Percentiles rank a stretch among this genome's conserved stretches.
phyloP scores from a whole-genome alignment of 768 basidiomycete species.

The Xerocomellus intermedius region DNA sequence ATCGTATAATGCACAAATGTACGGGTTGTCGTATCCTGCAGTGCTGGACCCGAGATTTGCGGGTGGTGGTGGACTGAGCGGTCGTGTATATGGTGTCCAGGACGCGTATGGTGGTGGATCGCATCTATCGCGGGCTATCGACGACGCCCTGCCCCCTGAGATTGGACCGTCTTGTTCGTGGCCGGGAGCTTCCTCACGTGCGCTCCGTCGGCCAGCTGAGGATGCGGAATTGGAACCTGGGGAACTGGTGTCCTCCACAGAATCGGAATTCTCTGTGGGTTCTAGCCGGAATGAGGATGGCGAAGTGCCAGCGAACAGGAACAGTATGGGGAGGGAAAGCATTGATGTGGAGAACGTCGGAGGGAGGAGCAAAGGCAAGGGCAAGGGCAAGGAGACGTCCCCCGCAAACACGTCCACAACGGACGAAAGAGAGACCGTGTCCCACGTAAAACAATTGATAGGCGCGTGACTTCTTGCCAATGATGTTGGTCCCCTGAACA shows the following conservation, averaged over 20 bases:
- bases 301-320: not conserved
- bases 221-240: constrained; percentile 25
- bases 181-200: not conserved
- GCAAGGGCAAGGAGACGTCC: constrained; percentile 8
- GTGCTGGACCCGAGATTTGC: constrained; percentile 13
- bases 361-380: constrained; percentile 2
- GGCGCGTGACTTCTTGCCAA: constrained; percentile 2
- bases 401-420: not conserved
- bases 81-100: not conserved
- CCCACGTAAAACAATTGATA: constrained; percentile 17
- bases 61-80: not conserved
- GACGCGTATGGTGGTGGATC: not conserved
- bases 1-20: not conserved
- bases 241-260: constrained; percentile 24
- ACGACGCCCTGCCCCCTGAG: not conserved
- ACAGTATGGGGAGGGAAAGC: not conserved
- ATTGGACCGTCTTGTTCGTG: constrained; percentile 4
- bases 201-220: not conserved
- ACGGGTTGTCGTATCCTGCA: constrained; percentile 12
- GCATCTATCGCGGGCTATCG: not conserved
- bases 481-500: not conserved
- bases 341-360: not conserved
- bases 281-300: constrained; percentile 23
- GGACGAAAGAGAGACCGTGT: not conserved
- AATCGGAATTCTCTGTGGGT: constrained; percentile 24